Percentiles rank a stretch among this genome's conserved stretches.
Evolutionary conservation across 2,329 filamentous ascomycete genomes (phyloP).

Genomic region (Alternaria conjuncta): DNA sequence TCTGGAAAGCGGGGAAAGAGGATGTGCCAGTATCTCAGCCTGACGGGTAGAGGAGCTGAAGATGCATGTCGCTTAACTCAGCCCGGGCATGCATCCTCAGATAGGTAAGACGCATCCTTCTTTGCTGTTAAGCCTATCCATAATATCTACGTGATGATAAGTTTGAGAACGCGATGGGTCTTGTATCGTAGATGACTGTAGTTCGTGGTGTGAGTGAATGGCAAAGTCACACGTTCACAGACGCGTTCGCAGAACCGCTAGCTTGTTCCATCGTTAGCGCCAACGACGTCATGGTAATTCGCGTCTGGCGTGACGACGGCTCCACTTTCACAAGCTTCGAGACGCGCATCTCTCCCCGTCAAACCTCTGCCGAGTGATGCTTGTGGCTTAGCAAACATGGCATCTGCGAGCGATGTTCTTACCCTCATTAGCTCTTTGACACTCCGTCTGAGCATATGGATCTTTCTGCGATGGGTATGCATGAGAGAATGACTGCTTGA

Average conservation of each 20-base stretch:
- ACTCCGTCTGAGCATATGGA: constrained; percentile 59
- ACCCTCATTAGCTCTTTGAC: constrained; percentile 56
- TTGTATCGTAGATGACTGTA: not conserved
- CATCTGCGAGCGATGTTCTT: constrained; percentile 43
- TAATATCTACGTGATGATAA: not conserved
- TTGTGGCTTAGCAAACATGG: constrained; percentile 35
- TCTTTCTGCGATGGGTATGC: constrained; percentile 62
- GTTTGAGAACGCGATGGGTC: not conserved
- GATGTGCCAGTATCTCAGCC: not conserved
- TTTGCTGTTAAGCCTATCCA: not conserved
- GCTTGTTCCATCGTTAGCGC: not conserved
- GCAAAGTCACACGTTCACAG: not conserved
- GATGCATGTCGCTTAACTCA: not conserved
- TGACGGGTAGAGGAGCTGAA: not conserved
- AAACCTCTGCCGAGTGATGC: constrained; percentile 16
- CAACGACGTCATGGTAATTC: constrained; percentile 14
- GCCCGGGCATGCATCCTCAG: not conserved
- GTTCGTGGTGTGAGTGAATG: not conserved
- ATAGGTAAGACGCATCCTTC: not conserved
- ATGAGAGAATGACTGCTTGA: not conserved
- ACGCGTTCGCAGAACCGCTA: not conserved
- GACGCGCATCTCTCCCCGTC: constrained; percentile 7
- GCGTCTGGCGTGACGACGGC: constrained; percentile 6
- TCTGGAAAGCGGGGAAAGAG: not conserved
- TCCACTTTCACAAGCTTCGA: constrained; percentile 13